Evolutionary conservation across 2,329 filamentous ascomycete species (phyloP).

Genomic region (Diplocarpon mali): DNA sequence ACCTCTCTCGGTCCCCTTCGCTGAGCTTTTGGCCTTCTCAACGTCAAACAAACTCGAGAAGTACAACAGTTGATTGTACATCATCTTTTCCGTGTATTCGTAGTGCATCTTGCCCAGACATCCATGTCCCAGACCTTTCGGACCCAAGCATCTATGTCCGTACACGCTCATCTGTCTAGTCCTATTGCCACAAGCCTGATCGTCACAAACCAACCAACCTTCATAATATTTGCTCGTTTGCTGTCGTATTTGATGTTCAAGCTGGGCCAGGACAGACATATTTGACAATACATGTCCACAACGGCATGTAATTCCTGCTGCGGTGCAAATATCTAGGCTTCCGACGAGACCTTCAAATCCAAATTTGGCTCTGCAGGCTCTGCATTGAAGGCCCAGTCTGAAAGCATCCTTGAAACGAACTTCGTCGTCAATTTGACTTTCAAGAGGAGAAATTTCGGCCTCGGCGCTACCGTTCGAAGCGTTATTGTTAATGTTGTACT

Average conservation of each 20-base stretch:
- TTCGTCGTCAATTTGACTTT: slow-evolving; percentile 86
- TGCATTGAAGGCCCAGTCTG: slow-evolving; percentile 68
- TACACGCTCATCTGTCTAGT: slow-evolving; percentile 92
- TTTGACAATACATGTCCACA: slow-evolving; percentile 57
- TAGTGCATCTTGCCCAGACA: slow-evolving; percentile 84
- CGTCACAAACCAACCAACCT: slow-evolving; percentile 83
- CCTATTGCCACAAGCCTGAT: slow-evolving; percentile 72
- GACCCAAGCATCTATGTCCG: slow-evolving; percentile 78
- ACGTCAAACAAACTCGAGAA: slow-evolving; percentile 79
- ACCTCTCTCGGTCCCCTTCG: slow-evolving; percentile 36
- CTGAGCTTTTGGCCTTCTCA: slow-evolving; percentile 58
- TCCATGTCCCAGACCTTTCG: slow-evolving; percentile 71
- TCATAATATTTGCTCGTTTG: slow-evolving; percentile 83
- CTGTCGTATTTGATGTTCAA: slow-evolving; percentile 72
- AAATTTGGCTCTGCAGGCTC: slow-evolving; percentile 61
- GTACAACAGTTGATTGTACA: slow-evolving; percentile 94
- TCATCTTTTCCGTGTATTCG: slow-evolving; percentile 75
- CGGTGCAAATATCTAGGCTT: slow-evolving; percentile 50
- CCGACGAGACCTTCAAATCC: slow-evolving; percentile 65
- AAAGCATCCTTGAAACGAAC: slow-evolving; percentile 77
- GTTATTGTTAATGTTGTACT: slow-evolving; percentile 64
- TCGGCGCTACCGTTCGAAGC: slow-evolving; percentile 41
- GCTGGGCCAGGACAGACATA: slow-evolving; percentile 70
- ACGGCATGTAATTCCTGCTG: slow-evolving; percentile 65
- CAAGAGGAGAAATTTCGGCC: slow-evolving; percentile 75